A percentile compares a stretch with the other conserved stretches of the same genome.
Evolutionary conservation across 345 rosid genomes (phyloP).

Genomic region (Populus davidiana): DNA sequence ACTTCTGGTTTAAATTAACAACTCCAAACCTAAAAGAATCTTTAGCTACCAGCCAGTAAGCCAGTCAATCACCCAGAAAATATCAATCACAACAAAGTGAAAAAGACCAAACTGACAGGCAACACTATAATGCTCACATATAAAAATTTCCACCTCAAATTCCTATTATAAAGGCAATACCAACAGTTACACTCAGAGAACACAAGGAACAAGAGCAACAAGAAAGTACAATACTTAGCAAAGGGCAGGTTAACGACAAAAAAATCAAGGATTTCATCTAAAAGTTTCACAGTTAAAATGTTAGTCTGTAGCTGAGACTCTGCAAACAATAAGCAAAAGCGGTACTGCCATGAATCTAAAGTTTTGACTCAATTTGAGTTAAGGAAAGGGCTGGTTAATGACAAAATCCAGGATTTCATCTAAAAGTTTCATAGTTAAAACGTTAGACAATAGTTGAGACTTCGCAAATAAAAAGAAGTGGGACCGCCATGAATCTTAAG

Average conservation of each 20-base stretch:
- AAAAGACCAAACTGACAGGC: background rate
- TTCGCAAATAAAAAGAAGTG: background rate
- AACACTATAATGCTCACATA: background rate
- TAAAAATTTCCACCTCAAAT: background rate
- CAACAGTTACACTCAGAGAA: background rate
- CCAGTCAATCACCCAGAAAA: background rate
- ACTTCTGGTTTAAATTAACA: background rate
- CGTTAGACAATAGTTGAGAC: background rate
- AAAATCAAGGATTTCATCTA: background rate
- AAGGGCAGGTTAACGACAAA: background rate
- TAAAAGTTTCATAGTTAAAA: background rate
- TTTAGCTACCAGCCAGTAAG: background rate
- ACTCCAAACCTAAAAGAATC: background rate
- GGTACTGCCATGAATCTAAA: background rate
- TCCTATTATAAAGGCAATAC: background rate
- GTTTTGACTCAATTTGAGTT: background rate
- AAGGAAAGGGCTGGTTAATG: background rate
- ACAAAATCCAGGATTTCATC: background rate
- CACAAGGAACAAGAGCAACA: background rate
- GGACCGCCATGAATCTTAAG: background rate
- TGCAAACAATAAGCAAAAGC: background rate
- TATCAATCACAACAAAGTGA: background rate
- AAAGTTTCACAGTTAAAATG: background rate
- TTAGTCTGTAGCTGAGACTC: background rate
- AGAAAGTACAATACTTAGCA: background rate